A percentile compares a stretch with the other conserved stretches of the same genome.
phyloP scores from a whole-genome alignment of 139 green algal species.

The Chlorella sorokiniana region DNA sequence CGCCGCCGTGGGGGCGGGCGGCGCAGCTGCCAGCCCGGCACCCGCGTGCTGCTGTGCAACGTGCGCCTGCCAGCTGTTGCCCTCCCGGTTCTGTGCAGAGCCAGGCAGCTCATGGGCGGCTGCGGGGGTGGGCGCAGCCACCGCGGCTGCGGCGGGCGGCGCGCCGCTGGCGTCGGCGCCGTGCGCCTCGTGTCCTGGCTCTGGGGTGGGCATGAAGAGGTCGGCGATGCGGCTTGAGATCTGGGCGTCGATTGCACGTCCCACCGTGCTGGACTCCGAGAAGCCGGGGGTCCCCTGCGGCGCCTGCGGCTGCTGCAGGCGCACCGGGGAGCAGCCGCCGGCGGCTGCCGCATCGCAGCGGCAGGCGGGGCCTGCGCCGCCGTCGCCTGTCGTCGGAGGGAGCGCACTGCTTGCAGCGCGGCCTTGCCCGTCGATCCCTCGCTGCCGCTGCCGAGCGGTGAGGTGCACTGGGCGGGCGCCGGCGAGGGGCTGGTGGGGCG shows the following conservation, averaged over 20 bases:
- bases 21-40: background rate
- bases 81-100: too few relatives aligned
- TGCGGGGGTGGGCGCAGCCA: too few relatives aligned
- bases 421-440: slow-evolving; percentile 18
- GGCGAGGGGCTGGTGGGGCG: background rate
- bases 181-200: background rate
- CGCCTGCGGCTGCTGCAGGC: background rate
- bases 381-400: background rate
- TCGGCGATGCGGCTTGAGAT: slow-evolving; percentile 10
- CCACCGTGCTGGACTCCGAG: slow-evolving; percentile 5
- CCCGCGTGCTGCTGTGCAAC: background rate
- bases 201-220: background rate
- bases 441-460: background rate
- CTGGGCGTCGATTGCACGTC: slow-evolving; percentile 5
- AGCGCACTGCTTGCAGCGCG: slow-evolving; percentile 14
- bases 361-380: background rate
- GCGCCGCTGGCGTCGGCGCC: background rate
- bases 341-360: background rate
- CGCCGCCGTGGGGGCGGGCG: background rate
- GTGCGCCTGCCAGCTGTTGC: background rate
- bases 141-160: background rate
- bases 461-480: background rate
- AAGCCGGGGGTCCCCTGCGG: slow-evolving; percentile 10
- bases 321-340: background rate
- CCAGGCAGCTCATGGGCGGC: too few relatives aligned